Conservation (phyloP, 2,329 filamentous ascomycete genomes). For the Camptophora hylomeconis region DNA sequence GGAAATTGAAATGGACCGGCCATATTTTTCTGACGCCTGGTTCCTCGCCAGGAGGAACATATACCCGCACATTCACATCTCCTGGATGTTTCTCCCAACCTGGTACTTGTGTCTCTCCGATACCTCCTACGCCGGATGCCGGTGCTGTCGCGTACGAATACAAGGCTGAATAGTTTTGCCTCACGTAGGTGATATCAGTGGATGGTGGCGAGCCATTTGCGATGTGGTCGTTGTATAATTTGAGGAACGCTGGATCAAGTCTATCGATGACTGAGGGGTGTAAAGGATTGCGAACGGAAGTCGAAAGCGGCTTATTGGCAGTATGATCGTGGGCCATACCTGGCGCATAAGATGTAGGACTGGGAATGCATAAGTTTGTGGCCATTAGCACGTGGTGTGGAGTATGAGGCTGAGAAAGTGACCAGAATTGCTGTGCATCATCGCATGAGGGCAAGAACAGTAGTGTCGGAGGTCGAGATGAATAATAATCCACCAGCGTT, state of each 20-base stretch:
- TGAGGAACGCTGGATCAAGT: constrained; percentile 17
- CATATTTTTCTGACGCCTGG: constrained; percentile 15
- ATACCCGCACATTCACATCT: constrained; percentile 16
- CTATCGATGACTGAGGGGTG: constrained; percentile 14
- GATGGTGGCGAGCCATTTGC: constrained; percentile 11
- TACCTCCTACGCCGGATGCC: constrained; percentile 16
- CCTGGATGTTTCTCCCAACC: constrained; percentile 17
- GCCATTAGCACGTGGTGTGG: too few species aligned
- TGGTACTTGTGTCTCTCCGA: constrained; percentile 16
- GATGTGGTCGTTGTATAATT: constrained; percentile 16
- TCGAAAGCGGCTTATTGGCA: constrained; percentile 2
- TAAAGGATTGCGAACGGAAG: constrained; percentile 8
- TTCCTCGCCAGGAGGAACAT: constrained; percentile 17
- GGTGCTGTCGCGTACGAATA: constrained; percentile 16
- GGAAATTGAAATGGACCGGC: constrained; percentile 18
- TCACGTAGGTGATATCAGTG: constrained; percentile 13
- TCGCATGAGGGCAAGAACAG: too few species aligned
- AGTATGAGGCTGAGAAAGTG: too few species aligned
- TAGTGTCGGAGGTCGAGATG: too few species aligned
- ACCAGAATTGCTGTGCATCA: too few species aligned
- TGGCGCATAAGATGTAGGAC: too few species aligned
- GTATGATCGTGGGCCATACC: too few species aligned
- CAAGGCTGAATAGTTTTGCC: constrained; percentile 15
- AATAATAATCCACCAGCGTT: too few species aligned
- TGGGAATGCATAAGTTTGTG: too few species aligned